Base-by-base conservation (phyloP, 1,139 yeast genomes). In the Candida sanyaensis region DNA sequence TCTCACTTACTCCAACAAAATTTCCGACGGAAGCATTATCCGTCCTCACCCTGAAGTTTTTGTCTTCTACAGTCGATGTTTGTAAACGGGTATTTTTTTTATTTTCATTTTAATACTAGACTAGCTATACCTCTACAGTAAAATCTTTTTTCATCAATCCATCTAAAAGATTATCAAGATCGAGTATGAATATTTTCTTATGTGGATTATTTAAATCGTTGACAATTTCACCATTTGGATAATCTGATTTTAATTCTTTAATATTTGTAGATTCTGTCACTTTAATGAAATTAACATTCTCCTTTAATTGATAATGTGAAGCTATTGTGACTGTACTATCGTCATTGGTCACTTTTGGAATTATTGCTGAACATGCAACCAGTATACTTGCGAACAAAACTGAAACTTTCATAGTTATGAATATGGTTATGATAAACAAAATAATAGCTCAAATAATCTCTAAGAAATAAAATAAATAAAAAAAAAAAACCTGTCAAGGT, bases 151-250 rank as follows among this genome's bases (percentile, higher is more conserved):
- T 23, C 12, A 12, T 32, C 17, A 41, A 33, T 17, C 17, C 32
- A 3, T 7, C 9, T 27, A 41, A 13, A 41, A 41, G 43, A 6
- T 31, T 24, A 41, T 42, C 47, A n/a, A 46, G 32, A 38, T 49
- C 44, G 29, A 45, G 46, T 10, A 49, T 41, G 32, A 49, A 49
- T 27, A 49, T 41, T 31, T 42, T 33, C 6, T 36, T 42, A 6
- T 32, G 34, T 23, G 44, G 36, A 21, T 49, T 33, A 23, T 43
- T 46, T 5, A 49, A 45, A 36, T 49, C 49, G 39, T 45, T 43
- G n/a, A 49, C 42, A 13, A 49, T 24, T 26, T 43, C 45, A n/a
- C 51, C 51, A 26, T 45, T 32, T 5, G 51, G 51, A 12, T 41
- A 49, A 21, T 41, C 12, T 1, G 38, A 21, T 13, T 23, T 7